Conservation (phyloP, 805 yeast genomes). For the Lipomyces kockii region DNA sequence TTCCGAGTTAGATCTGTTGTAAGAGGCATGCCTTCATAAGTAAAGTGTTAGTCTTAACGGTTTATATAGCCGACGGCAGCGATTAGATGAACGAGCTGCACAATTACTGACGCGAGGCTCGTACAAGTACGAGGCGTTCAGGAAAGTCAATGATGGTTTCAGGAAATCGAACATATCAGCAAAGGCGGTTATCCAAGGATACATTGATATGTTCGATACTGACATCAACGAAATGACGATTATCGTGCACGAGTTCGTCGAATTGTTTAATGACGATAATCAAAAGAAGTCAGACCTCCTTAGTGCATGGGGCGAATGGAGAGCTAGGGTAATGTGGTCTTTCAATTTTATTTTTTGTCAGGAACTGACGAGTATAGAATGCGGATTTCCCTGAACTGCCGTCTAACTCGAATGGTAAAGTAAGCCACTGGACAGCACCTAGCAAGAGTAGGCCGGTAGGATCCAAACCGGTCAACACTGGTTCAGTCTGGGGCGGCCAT, state of each 20-base stretch:
- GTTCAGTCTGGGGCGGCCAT: slow-evolving; percentile 12
- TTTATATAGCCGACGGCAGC: slow-evolving; percentile 20
- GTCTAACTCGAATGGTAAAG: neutral
- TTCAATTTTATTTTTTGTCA: neutral
- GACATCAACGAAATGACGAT: slow-evolving; percentile 27
- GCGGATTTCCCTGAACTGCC: slow-evolving; percentile 25
- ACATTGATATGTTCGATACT: slow-evolving; percentile 26
- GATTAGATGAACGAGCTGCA: slow-evolving; percentile 33
- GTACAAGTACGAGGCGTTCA: slow-evolving; percentile 17
- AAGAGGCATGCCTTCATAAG: neutral
- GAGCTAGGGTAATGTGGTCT: slow-evolving; percentile 8
- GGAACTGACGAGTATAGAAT: slow-evolving; percentile 9
- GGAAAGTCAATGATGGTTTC: slow-evolving; percentile 19
- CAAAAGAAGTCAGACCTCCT: slow-evolving; percentile 12
- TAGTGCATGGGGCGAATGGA: slow-evolving; percentile 28
- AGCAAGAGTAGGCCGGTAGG: slow-evolving; percentile 4
- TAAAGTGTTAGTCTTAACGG: neutral
- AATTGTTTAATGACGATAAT: slow-evolving; percentile 15
- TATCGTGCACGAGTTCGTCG: slow-evolving; percentile 33
- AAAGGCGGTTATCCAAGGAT: slow-evolving; percentile 24
- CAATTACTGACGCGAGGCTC: slow-evolving; percentile 22
- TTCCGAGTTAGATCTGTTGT: slow-evolving; percentile 14
- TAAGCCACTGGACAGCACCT: slow-evolving; percentile 2
- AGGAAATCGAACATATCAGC: slow-evolving; percentile 18
- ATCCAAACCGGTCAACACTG: neutral